A percentile compares a stretch with the other conserved stretches of the same genome.
Conservation (phyloP, 2,329 filamentous ascomycete genomes). For the Geosmithia morbida region DNA sequence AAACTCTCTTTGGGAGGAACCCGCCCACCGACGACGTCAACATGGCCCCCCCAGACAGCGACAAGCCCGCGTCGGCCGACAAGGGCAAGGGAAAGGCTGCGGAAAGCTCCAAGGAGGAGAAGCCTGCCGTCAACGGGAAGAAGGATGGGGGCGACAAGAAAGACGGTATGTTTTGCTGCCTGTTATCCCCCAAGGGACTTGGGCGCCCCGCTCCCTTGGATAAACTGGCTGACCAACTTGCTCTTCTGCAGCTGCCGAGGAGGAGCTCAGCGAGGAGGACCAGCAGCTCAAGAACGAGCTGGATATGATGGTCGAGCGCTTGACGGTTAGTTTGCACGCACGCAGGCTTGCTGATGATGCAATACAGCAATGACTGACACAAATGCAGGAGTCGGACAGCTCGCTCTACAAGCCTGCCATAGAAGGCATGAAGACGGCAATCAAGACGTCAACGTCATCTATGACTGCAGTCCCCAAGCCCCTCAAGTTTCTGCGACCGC, state of each 20-base stretch:
- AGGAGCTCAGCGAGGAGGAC: conserved; percentile 95
- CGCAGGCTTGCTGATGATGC: neutral
- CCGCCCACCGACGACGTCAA: conserved; percentile 17
- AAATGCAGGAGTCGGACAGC: conserved; percentile 61
- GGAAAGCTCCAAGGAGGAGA: conserved; percentile 56
- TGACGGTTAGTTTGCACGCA: conserved; percentile 48
- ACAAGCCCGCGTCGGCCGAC: conserved; percentile 69
- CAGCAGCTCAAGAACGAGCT: conserved; percentile 97
- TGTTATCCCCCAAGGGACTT: too few species aligned
- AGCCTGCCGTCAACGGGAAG: conserved; percentile 56
- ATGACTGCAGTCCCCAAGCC: conserved; percentile 99
- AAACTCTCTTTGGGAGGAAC: neutral
- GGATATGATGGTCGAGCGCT: conserved; percentile 91
- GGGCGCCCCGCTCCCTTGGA: neutral
- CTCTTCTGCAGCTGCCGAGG: conserved; percentile 28
- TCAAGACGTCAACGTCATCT: conserved; percentile 97
- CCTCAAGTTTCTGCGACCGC: conserved; percentile 91
- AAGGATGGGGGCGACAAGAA: conserved; percentile 54
- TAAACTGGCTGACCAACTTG: conserved; percentile 2
- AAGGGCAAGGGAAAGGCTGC: conserved; percentile 95
- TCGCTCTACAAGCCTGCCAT: conserved; percentile 84
- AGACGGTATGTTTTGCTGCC: conserved; percentile 21
- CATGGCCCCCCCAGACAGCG: conserved; percentile 83
- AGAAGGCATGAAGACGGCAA: conserved; percentile 94
- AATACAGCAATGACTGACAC: conserved; percentile 4